Percentiles rank a stretch among this genome's conserved stretches.
These are phyloP conservation scores for Trichocladium antarcticum DNA, from an alignment of 495 filamentous ascomycete genomes.

Conservation along the genomic window DNA sequence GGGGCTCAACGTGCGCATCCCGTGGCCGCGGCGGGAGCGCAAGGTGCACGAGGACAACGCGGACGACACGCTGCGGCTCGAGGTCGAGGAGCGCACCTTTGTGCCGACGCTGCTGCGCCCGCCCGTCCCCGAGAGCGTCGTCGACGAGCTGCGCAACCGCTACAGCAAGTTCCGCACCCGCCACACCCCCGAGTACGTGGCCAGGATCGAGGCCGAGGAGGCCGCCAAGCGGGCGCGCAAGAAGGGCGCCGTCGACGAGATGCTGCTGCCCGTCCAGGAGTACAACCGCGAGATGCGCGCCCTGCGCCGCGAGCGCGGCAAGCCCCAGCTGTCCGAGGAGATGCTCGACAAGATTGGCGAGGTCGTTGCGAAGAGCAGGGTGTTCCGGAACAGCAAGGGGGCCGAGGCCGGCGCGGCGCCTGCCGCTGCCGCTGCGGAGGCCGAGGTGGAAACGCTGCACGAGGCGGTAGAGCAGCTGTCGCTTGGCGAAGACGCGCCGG, in stretches of 20 bases:
- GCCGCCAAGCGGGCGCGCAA: slow-evolving; percentile 44
- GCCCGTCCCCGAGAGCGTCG: slow-evolving; percentile 67
- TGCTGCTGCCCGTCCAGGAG: slow-evolving; percentile 46
- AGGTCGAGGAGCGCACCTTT: slow-evolving; percentile 66
- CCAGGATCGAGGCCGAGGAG: slow-evolving; percentile 50
- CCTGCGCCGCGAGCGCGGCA: slow-evolving; percentile 35
- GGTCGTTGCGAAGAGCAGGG: slow-evolving; percentile 49
- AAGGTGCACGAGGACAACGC: slow-evolving; percentile 42
- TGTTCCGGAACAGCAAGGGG: background rate
- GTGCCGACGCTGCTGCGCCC: slow-evolving; percentile 58
- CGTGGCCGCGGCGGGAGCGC: slow-evolving; percentile 53
- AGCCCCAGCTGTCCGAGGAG: slow-evolving; percentile 44
- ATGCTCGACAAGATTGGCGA: slow-evolving; percentile 56
- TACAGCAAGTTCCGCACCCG: slow-evolving; percentile 74
- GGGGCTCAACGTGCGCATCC: slow-evolving; percentile 54
- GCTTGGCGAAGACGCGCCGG: slow-evolving; percentile 6
- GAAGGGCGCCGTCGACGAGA: slow-evolving; percentile 40
- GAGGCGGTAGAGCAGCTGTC: slow-evolving; percentile 18
- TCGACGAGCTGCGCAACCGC: slow-evolving; percentile 81
- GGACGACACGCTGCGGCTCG: slow-evolving; percentile 61
- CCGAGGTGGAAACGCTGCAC: slow-evolving; percentile 8
- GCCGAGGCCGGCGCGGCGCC: background rate
- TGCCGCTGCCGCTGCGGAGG: background rate
- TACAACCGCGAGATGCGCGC: slow-evolving; percentile 35
- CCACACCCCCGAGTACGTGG: slow-evolving; percentile 60